phyloP scores from a whole-genome alignment of 2,329 filamentous ascomycete genomes.

The Stagonosporopsis chrysanthemi region DNA sequence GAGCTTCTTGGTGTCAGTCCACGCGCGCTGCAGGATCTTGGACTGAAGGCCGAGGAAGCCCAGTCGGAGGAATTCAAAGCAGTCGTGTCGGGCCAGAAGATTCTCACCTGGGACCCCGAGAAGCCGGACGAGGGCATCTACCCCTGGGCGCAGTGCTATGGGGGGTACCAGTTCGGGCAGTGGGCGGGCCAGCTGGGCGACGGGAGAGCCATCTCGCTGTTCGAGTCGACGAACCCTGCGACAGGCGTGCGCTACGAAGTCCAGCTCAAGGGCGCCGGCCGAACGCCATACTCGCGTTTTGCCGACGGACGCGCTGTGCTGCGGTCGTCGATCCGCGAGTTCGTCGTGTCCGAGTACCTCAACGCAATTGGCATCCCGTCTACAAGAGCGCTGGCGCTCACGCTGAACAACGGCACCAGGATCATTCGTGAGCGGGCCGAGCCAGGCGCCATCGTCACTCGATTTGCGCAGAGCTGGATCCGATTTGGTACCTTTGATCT shows the following conservation, averaged over 20 bases:
- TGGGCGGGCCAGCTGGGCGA: slow-evolving; percentile 98
- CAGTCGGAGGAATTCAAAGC: slow-evolving; percentile 76
- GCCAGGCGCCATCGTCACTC: slow-evolving; percentile 88
- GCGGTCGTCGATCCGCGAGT: slow-evolving; percentile 91
- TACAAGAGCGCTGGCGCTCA: slow-evolving; percentile 85
- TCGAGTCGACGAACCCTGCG: slow-evolving; percentile 80
- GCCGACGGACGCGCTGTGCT: slow-evolving; percentile 95
- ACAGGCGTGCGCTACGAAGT: slow-evolving; percentile 83
- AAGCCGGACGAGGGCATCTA: slow-evolving; percentile 68
- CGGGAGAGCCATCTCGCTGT: slow-evolving; percentile 91
- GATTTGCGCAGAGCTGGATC: slow-evolving; percentile 92
- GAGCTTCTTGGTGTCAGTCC: slow-evolving; percentile 84
- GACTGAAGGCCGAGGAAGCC: slow-evolving; percentile 73
- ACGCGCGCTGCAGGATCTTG: slow-evolving; percentile 81
- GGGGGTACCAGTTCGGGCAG: slow-evolving; percentile 74
- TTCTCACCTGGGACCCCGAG: slow-evolving; percentile 79
- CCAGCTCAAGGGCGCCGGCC: slow-evolving; percentile 91
- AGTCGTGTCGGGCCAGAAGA: slow-evolving; percentile 80
- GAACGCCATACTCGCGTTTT: slow-evolving; percentile 94
- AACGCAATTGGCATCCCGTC: slow-evolving; percentile 85
- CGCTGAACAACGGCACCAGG: slow-evolving; percentile 71
- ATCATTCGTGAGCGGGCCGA: slow-evolving; percentile 83
- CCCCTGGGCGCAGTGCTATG: slow-evolving; percentile 98
- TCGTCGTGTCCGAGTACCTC: slow-evolving; percentile 87
- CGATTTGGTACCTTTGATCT: slow-evolving; percentile 96